These are phyloP conservation scores for Papiliotrema laurentii DNA, from an alignment of 1,284 basidiomycete genomes.

Conservation along the genomic window DNA sequence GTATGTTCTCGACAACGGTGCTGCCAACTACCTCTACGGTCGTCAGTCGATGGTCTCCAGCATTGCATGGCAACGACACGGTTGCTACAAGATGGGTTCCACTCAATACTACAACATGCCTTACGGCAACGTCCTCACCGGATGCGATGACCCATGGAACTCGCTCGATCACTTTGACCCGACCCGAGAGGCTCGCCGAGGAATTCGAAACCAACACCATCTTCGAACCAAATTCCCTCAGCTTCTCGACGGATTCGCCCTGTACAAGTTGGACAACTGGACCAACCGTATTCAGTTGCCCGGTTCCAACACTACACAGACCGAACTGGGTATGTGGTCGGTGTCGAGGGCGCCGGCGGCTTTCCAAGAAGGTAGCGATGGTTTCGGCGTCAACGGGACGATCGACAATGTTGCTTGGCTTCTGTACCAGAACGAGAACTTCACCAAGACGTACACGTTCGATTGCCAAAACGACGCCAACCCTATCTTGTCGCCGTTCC, in stretches of 20 bases:
- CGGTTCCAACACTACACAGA: slow-evolving; percentile 70
- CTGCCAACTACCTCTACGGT: slow-evolving; percentile 75
- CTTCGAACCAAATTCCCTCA: slow-evolving; percentile 65
- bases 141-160: slow-evolving; percentile 83
- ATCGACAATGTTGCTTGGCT: slow-evolving; percentile 65
- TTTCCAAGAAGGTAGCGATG: slow-evolving; percentile 51
- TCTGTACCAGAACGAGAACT: slow-evolving; percentile 77
- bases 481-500: slow-evolving; percentile 74
- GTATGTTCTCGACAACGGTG: slow-evolving; percentile 75
- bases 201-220: slow-evolving; percentile 67
- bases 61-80: slow-evolving; percentile 83
- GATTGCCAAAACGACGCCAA: slow-evolving; percentile 54
- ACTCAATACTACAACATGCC: slow-evolving; percentile 87
- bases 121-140: slow-evolving; percentile 67
- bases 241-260: slow-evolving; percentile 76
- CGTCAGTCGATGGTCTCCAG: slow-evolving; percentile 84
- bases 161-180: slow-evolving; percentile 89
- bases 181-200: slow-evolving; percentile 67
- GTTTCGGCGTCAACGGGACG: slow-evolving; percentile 49
- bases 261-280: slow-evolving; percentile 75
- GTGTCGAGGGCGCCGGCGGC: slow-evolving; percentile 62
- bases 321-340: slow-evolving; percentile 83
- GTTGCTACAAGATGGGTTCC: slow-evolving; percentile 82
- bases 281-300: slow-evolving; percentile 69
- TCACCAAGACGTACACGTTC: slow-evolving; percentile 59